A percentile compares a stretch with the other conserved stretches of the same genome.
phyloP scores from a whole-genome alignment of 2,329 filamentous ascomycete genomes.

The Fusarium hainanense region DNA sequence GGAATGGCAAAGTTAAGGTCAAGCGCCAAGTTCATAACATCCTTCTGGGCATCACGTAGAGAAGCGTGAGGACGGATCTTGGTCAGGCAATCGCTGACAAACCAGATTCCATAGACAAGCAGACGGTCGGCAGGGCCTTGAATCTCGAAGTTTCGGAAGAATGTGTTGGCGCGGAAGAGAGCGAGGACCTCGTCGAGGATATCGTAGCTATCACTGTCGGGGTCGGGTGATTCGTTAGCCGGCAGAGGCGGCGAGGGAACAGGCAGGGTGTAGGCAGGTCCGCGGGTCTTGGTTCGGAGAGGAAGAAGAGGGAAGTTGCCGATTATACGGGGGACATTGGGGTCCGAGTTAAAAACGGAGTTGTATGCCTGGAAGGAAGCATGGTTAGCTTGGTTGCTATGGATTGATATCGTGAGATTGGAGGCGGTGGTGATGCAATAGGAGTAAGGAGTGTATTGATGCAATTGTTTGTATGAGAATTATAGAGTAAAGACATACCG shows the following conservation, averaged over 20 bases:
- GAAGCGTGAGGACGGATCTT: conserved; percentile 84
- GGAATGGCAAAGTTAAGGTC: conserved; percentile 94
- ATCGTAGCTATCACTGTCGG: conserved; percentile 93
- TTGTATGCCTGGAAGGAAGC: conserved; percentile 81
- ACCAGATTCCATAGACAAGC: conserved; percentile 96
- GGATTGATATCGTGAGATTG: conserved; percentile 23
- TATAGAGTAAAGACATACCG: conserved; percentile 51
- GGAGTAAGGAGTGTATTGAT: conserved; percentile 5
- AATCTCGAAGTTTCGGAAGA: conserved; percentile 99
- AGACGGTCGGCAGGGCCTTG: conserved; percentile 94
- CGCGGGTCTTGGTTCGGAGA: conserved; percentile 92
- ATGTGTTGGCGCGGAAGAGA: conserved; percentile 96
- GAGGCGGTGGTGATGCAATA: conserved; percentile 29
- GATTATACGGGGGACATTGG: conserved; percentile 68
- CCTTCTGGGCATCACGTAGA: conserved; percentile 71
- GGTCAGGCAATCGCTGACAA: conserved; percentile 87
- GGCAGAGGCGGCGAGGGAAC: conserved; percentile 67
- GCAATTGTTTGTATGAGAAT: conserved; percentile 1
- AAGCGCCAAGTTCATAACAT: conserved; percentile 89
- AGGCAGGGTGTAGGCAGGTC: conserved; percentile 89
- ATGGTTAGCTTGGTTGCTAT: conserved; percentile 41
- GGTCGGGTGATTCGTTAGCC: conserved; percentile 74
- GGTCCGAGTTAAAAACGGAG: conserved; percentile 92
- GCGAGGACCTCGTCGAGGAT: conserved; percentile 92
- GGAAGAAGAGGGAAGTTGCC: conserved; percentile 96